Evolutionary conservation across 1,284 basidiomycete genomes (phyloP).

Genomic region (Polyporus tsugae): DNA sequence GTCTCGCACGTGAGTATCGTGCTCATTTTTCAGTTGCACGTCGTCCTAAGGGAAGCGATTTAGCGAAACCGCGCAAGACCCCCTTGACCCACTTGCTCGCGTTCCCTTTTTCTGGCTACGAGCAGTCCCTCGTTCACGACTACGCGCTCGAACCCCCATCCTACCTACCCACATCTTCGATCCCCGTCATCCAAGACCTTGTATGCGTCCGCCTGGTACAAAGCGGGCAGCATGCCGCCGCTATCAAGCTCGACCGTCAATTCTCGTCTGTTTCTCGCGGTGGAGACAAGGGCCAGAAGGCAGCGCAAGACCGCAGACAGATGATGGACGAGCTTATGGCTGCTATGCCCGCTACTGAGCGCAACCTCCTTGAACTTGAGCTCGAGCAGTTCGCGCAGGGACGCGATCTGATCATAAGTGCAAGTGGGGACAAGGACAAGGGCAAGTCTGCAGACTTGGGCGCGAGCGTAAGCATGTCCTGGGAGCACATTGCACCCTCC

Average conservation of each 20-base stretch:
- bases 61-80: slow-evolving; percentile 65
- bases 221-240: slow-evolving; percentile 74
- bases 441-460: slow-evolving; percentile 22
- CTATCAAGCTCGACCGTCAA: slow-evolving; percentile 78
- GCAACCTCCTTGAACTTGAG: slow-evolving; percentile 59
- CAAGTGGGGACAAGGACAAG: slow-evolving; percentile 19
- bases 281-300: slow-evolving; percentile 36
- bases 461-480: slow-evolving; percentile 57
- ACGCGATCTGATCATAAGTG: slow-evolving; percentile 18
- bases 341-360: slow-evolving; percentile 66
- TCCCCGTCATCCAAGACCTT: slow-evolving; percentile 80
- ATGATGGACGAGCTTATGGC: slow-evolving; percentile 75
- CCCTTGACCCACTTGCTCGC: slow-evolving; percentile 67
- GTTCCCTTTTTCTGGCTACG: slow-evolving; percentile 69
- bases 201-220: slow-evolving; percentile 83
- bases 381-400: slow-evolving; percentile 46
- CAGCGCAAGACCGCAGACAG: slow-evolving; percentile 60
- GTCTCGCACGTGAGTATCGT: slow-evolving; percentile 66
- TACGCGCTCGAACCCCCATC: slow-evolving; percentile 67
- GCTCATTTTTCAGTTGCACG: slow-evolving; percentile 10
- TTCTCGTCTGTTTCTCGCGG: slow-evolving; percentile 50
- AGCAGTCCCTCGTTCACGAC: slow-evolving; percentile 62
- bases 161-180: slow-evolving; percentile 53
- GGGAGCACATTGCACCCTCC: slow-evolving; percentile 52
- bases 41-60: slow-evolving; percentile 11